Base-by-base conservation (phyloP, 495 filamentous ascomycete genomes). In the Talaromyces ruber region DNA sequence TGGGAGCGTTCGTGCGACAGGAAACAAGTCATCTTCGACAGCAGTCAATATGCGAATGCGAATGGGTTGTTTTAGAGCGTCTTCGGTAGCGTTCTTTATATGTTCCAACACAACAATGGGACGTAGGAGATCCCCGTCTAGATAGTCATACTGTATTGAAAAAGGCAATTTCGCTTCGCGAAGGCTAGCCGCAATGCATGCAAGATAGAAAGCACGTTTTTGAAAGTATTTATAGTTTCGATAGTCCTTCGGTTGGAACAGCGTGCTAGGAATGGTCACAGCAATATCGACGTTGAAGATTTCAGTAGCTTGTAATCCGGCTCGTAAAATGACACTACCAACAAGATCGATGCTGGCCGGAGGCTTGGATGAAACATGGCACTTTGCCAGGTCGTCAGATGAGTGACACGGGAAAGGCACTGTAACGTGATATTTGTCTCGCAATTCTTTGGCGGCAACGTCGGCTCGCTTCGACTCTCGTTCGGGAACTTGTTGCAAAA, bases 181-280 rank as follows among this genome's bases (percentile, higher is more conserved):
- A 22, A 98, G 76, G 5, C 81, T 82, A 29, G 84, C 83, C 2
- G 90, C 86, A 61, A 98, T 71, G 64, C 86, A 89, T 37, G 93
- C 90, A 28, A 98, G 73, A 64, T 96, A 98, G 68, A 92, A 98
- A 4, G 94, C 91, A 60, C 93, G 77, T 71, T 97, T 97, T 74
- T 97, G 88, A 68, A 98, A 97, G 72, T 93, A 98, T 63, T 94
- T 83, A 74, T 93, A 82, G 67, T 98, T 91, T 52, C 93, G 79
- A 71, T 92, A 97, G 74, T 98, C 94, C 71, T 98, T 98, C 58
- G 93, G 89, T 68, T 96, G 90, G 64, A 98, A 91, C 2, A 96
- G 76, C 3, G 82, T 75, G 51, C 71, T 74, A 16, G 95, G 93
- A 85, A 98, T 94, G 11, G 85, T 87, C 6, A 97, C 84, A 18